Evolutionary conservation across 2,329 filamentous ascomycete species (phyloP).

Genomic region (Cladobotryum mycophilum): DNA sequence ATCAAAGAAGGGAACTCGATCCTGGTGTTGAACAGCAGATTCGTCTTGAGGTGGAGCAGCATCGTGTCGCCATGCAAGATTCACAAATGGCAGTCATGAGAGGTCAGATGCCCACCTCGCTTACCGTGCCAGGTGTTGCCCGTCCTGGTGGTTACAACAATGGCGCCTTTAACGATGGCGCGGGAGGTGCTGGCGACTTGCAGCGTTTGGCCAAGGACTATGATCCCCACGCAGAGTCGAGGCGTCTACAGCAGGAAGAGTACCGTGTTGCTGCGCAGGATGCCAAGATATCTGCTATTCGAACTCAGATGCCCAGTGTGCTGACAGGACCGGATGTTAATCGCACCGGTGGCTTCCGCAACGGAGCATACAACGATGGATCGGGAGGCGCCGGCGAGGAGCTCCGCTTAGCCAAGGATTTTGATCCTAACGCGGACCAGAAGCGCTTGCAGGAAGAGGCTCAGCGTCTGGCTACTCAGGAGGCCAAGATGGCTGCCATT

Average conservation of each 20-base stretch:
- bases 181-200: slow-evolving; percentile 28
- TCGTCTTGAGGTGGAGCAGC: slow-evolving; percentile 35
- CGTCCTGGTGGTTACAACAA: slow-evolving; percentile 41
- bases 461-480: slow-evolving; percentile 33
- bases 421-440: slow-evolving; percentile 34
- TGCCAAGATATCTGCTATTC: slow-evolving; percentile 41
- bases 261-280: slow-evolving; percentile 37
- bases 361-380: slow-evolving; percentile 49
- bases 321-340: slow-evolving; percentile 26
- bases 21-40: slow-evolving; percentile 34
- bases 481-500: slow-evolving; percentile 43
- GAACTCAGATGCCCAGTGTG: slow-evolving; percentile 42
- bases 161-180: slow-evolving; percentile 48
- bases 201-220: slow-evolving; percentile 21
- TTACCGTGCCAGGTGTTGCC: slow-evolving; percentile 25
- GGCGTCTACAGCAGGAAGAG: slow-evolving; percentile 35
- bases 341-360: slow-evolving; percentile 40
- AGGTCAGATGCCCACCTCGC: slow-evolving; percentile 41
- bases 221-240: slow-evolving; percentile 31
- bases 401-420: slow-evolving; percentile 22
- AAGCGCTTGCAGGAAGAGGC: slow-evolving; percentile 36
- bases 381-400: slow-evolving; percentile 28
- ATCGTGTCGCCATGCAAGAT: slow-evolving; percentile 36
- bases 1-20: slow-evolving; percentile 34
- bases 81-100: slow-evolving; percentile 43